These are phyloP conservation scores for Dichotomopilus funicola DNA, from an alignment of 2,329 filamentous ascomycete genomes.

Conservation along the genomic window DNA sequence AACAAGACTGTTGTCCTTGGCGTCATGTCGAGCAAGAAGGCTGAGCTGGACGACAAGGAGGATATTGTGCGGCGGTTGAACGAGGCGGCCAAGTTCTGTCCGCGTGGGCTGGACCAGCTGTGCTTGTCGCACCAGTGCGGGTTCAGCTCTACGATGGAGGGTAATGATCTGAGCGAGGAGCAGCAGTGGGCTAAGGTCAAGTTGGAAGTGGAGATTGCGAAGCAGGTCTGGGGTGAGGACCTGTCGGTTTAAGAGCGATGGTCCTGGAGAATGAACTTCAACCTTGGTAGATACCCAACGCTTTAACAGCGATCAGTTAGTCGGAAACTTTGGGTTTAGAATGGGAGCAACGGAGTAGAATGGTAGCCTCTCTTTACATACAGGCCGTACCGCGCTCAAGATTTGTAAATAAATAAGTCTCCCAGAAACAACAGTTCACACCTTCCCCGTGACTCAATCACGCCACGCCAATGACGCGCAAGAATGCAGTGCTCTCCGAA, in stretches of 20 bases:
- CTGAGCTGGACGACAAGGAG: conserved; percentile 45
- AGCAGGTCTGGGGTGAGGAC: conserved; percentile 49
- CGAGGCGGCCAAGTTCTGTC: conserved; percentile 42
- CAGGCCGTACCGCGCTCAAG: too few species aligned
- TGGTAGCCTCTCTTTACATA: too few species aligned
- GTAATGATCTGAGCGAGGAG: conserved; percentile 49
- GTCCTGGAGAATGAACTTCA: conserved; percentile 1
- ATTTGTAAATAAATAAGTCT: too few species aligned
- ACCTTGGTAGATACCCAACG: conserved; percentile 10
- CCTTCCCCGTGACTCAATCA: background rate
- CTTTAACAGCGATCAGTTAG: conserved; percentile 2
- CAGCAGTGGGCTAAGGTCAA: conserved; percentile 53
- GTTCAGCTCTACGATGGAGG: conserved; percentile 50
- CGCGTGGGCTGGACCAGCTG: conserved; percentile 48
- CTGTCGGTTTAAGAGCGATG: conserved; percentile 23
- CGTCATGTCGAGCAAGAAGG: conserved; percentile 51
- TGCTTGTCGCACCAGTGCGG: conserved; percentile 53
- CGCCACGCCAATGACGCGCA: conserved; percentile 36
- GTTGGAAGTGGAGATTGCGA: conserved; percentile 50
- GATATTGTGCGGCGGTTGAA: conserved; percentile 34
- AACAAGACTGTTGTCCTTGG: conserved; percentile 51
- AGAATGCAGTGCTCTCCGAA: conserved; percentile 47
- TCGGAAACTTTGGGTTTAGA: too few species aligned
- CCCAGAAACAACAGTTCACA: background rate
- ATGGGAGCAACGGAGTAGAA: too few species aligned